phyloP scores from a whole-genome alignment of 73 alveolate species.

The Paraurostyla sp. region DNA sequence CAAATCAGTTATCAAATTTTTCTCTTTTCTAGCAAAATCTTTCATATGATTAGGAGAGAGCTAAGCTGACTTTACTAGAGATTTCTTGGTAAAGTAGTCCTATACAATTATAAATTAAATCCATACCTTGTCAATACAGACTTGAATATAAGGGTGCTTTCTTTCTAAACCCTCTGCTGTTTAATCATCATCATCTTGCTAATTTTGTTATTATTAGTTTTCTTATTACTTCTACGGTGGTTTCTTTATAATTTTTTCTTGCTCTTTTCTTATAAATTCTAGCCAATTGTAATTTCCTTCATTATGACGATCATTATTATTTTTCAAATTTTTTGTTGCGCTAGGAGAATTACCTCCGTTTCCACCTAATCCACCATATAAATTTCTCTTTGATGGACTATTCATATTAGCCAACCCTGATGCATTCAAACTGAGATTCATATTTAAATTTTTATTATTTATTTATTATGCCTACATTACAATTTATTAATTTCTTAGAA shows the following conservation, averaged over 20 bases:
- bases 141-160: constrained; percentile 16
- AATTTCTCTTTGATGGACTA: background rate
- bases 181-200: background rate
- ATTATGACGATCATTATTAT: background rate
- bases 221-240: background rate
- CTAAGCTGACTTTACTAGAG: background rate
- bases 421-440: too few relatives aligned
- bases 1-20: constrained; percentile 54
- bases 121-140: background rate
- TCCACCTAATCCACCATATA: too few relatives aligned
- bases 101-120: background rate
- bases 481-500: too few relatives aligned
- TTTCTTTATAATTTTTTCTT: constrained; percentile 21
- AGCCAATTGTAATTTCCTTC: background rate
- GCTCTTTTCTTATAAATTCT: constrained; percentile 9
- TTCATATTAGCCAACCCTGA: too few relatives aligned
- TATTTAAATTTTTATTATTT: too few relatives aligned
- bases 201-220: background rate
- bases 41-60: background rate
- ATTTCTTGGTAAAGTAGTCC: background rate
- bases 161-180: too few relatives aligned
- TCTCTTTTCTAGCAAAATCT: constrained; percentile 36
- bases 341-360: background rate
- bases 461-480: too few relatives aligned
- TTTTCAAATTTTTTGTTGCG: background rate